These are phyloP conservation scores for Drechslerella stenobrocha DNA, from an alignment of 2,329 filamentous ascomycete genomes.

Conservation along the genomic window DNA sequence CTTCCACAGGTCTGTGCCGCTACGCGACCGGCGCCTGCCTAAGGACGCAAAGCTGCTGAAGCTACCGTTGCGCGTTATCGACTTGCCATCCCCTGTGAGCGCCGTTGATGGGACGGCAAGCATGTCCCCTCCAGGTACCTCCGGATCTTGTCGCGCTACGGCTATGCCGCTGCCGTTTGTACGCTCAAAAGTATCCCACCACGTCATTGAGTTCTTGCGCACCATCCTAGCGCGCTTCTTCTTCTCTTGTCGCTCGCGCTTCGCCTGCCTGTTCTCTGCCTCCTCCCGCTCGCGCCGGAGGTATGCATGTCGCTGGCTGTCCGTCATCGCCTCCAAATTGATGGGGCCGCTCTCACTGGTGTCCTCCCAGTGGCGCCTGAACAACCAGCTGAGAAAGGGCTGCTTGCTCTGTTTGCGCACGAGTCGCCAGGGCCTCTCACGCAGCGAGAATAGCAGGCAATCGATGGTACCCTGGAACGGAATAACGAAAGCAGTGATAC, in stretches of 20 bases:
- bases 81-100: constrained; percentile 15
- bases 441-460: constrained; percentile 67
- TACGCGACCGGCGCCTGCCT: constrained; percentile 24
- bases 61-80: constrained; percentile 21
- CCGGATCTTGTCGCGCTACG: constrained; percentile 28
- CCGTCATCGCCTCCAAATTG: constrained; percentile 42
- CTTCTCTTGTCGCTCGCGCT: constrained; percentile 19
- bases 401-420: constrained; percentile 55
- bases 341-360: constrained; percentile 15
- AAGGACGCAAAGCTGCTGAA: constrained; percentile 30
- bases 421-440: constrained; percentile 72
- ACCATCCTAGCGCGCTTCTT: constrained; percentile 33
- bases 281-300: constrained; percentile 36
- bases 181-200: constrained; percentile 47
- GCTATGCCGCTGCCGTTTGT: constrained; percentile 18
- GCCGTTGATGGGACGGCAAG: constrained; percentile 8
- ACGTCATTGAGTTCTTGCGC: constrained; percentile 45
- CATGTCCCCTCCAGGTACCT: constrained; percentile 7
- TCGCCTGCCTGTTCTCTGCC: constrained; percentile 26
- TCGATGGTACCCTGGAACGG: constrained; percentile 70
- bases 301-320: constrained; percentile 41
- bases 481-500: constrained; percentile 64
- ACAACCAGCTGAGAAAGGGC: constrained; percentile 24
- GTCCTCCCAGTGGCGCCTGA: constrained; percentile 32
- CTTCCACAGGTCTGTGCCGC: constrained; percentile 26